A percentile compares a stretch with the other conserved stretches of the same genome.
phyloP scores from a whole-genome alignment of 2,329 filamentous ascomycete genomes.

The Aspergillus glaucus region DNA sequence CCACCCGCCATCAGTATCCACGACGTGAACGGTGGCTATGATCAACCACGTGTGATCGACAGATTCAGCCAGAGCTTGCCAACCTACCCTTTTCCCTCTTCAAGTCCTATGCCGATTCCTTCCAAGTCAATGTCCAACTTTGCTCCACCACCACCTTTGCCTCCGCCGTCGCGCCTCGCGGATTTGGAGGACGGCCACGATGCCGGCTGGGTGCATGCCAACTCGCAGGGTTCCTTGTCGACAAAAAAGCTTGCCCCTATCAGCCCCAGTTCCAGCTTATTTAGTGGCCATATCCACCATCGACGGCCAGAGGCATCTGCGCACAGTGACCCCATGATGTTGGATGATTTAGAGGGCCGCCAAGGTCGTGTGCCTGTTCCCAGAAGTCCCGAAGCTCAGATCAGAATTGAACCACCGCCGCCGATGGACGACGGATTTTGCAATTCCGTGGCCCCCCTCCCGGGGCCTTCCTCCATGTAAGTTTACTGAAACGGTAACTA shows the following conservation, averaged over 20 bases:
- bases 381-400: slow-evolving; percentile 29
- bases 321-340: slow-evolving; percentile 29
- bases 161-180: slow-evolving; percentile 57
- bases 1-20: slow-evolving; percentile 40
- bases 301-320: slow-evolving; percentile 28
- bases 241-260: slow-evolving; percentile 45
- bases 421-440: slow-evolving; percentile 28
- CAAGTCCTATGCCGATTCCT: slow-evolving; percentile 59
- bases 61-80: slow-evolving; percentile 35
- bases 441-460: slow-evolving; percentile 23
- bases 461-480: slow-evolving; percentile 27
- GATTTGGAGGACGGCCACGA: slow-evolving; percentile 54
- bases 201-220: slow-evolving; percentile 58
- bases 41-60: slow-evolving; percentile 28
- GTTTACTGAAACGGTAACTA: slow-evolving; percentile 8
- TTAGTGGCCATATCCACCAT: slow-evolving; percentile 33
- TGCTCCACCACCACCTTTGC: slow-evolving; percentile 59
- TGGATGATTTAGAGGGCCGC: slow-evolving; percentile 32
- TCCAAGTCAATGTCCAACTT: slow-evolving; percentile 42
- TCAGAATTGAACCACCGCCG: slow-evolving; percentile 30
- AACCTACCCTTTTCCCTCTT: slow-evolving; percentile 36
- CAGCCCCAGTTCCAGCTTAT: slow-evolving; percentile 45
- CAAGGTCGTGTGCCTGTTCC: slow-evolving; percentile 21
- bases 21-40: slow-evolving; percentile 30
- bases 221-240: slow-evolving; percentile 44